phyloP scores from a whole-genome alignment of 306 rosid genomes.

The Cajanus cajan region DNA sequence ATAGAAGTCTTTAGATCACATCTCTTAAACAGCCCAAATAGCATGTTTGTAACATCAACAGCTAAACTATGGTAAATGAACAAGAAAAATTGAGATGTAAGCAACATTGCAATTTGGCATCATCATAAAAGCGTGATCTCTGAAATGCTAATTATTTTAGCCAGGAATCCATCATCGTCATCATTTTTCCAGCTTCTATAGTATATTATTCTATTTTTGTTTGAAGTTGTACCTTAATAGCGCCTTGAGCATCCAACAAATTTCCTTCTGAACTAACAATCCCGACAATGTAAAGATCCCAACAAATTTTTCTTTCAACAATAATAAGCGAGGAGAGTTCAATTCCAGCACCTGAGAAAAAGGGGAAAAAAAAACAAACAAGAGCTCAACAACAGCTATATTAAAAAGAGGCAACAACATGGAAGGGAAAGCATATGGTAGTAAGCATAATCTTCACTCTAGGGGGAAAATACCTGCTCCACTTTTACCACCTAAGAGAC shows the following conservation, averaged over 20 bases:
- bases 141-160: background rate
- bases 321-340: slow-evolving; percentile 69
- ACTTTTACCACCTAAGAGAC: slow-evolving; percentile 82
- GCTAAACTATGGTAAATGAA: slow-evolving; percentile 15
- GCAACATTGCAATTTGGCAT: background rate
- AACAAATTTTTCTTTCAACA: slow-evolving; percentile 81
- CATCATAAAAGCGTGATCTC: background rate
- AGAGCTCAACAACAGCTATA: background rate
- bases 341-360: slow-evolving; percentile 72
- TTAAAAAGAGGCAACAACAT: background rate
- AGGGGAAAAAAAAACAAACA: background rate
- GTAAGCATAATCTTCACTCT: slow-evolving; percentile 11
- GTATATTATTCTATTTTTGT: background rate
- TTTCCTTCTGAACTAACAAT: slow-evolving; percentile 87
- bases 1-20: background rate
- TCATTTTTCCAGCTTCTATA: slow-evolving; percentile 5
- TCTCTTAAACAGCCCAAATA: background rate
- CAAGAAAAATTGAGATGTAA: background rate
- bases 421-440: background rate
- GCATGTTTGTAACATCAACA: background rate
- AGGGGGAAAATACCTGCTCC: slow-evolving; percentile 60
- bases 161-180: background rate
- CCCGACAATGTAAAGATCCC: slow-evolving; percentile 92
- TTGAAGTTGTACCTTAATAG: slow-evolving; percentile 70
- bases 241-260: slow-evolving; percentile 79